phyloP scores from a whole-genome alignment of 805 yeast genomes.

The Suhomyces pyralidae region DNA sequence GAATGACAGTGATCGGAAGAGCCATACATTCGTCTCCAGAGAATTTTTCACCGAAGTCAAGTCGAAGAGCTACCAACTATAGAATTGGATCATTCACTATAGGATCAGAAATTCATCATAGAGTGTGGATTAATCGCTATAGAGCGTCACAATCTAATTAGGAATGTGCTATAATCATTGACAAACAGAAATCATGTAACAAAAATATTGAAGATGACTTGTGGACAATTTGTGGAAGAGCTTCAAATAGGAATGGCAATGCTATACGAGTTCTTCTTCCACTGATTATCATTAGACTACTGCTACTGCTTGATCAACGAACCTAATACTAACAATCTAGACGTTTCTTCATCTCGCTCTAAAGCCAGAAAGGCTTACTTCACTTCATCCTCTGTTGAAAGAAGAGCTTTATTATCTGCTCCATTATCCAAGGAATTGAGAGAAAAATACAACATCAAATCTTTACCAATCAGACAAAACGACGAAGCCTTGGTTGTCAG shows the following conservation, averaged over 20 bases:
- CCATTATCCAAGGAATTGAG: constrained; percentile 98
- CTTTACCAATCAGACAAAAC: constrained; percentile 96
- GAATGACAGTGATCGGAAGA: background rate
- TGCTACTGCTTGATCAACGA: background rate
- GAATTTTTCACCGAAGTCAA: background rate
- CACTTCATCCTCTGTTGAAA: constrained; percentile 93
- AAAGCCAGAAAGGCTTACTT: constrained; percentile 99
- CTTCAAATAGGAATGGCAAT: background rate
- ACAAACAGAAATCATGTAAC: too few species aligned
- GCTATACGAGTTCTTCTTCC: background rate
- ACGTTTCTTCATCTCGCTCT: constrained; percentile 99
- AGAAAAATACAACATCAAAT: constrained; percentile 92
- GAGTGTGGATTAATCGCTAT: too few species aligned
- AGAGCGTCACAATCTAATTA: background rate
- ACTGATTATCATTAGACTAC: background rate
- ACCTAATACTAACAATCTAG: constrained; percentile 45
- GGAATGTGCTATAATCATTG: background rate
- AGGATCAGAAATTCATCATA: background rate
- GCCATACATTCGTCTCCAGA: background rate
- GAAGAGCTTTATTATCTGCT: constrained; percentile 95
- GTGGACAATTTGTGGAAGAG: background rate
- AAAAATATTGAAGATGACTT: background rate
- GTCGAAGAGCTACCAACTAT: background rate
- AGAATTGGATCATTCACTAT: too few species aligned
- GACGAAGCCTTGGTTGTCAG: constrained; percentile 95